Conservation (phyloP, 345 rosid genomes). For the Populus alba region DNA sequence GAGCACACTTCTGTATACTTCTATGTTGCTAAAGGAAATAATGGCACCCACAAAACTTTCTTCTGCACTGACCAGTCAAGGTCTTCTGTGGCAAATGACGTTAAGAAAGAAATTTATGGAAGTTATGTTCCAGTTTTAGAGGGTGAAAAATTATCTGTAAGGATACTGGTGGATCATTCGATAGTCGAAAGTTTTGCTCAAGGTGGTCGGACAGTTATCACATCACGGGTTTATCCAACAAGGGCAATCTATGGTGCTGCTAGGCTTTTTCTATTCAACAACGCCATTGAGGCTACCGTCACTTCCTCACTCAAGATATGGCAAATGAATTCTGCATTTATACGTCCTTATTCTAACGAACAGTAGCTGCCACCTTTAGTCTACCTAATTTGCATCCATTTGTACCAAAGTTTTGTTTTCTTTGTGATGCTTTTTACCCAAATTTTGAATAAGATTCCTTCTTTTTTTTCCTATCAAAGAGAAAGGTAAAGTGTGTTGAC, state of each 20-base stretch:
- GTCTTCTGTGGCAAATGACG: slow-evolving; percentile 73
- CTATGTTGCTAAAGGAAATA: slow-evolving; percentile 50
- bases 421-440: too few relatives aligned
- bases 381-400: too few relatives aligned
- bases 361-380: neutral
- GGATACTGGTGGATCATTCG: slow-evolving; percentile 84
- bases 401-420: too few relatives aligned
- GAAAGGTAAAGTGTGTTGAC: too few relatives aligned
- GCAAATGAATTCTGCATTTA: slow-evolving; percentile 70
- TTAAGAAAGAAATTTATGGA: slow-evolving; percentile 49
- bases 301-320: slow-evolving; percentile 56
- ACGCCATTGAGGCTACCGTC: slow-evolving; percentile 48
- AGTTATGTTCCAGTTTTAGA: slow-evolving; percentile 59
- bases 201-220: slow-evolving; percentile 67
- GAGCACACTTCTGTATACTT: slow-evolving; percentile 91
- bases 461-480: too few relatives aligned
- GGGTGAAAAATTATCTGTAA: slow-evolving; percentile 61
- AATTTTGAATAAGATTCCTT: too few relatives aligned
- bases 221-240: slow-evolving; percentile 75
- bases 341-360: slow-evolving; percentile 37
- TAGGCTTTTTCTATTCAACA: slow-evolving; percentile 65
- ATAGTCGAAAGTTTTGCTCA: slow-evolving; percentile 73
- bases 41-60: slow-evolving; percentile 56
- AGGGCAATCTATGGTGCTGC: slow-evolving; percentile 69
- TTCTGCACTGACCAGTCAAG: slow-evolving; percentile 75